Conservation (phyloP, 2,329 filamentous ascomycete genomes). For the Pseudogymnoascus sp. region DNA sequence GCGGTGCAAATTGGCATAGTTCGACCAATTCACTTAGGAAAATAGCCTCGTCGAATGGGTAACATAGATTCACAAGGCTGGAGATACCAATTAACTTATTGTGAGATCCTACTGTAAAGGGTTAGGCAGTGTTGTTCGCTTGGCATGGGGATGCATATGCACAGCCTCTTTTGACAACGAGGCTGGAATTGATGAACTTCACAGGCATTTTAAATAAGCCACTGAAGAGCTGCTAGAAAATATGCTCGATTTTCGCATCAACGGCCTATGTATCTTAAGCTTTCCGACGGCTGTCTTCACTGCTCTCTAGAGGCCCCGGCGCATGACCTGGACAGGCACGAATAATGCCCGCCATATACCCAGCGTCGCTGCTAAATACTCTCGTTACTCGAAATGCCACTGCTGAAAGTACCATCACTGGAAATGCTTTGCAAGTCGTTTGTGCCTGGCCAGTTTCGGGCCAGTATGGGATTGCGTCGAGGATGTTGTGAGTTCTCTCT, state of each 20-base stretch:
- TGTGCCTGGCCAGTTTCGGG: slow-evolving; percentile 50
- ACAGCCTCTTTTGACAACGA: background rate
- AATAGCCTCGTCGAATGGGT: background rate
- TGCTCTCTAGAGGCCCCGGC: background rate
- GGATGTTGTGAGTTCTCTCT: slow-evolving; percentile 30
- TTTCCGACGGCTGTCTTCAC: background rate
- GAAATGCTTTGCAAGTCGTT: slow-evolving; percentile 35
- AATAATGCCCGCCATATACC: slow-evolving; percentile 30
- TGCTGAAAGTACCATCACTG: slow-evolving; percentile 16
- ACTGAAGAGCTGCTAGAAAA: background rate
- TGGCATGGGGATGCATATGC: background rate
- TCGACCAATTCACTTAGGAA: background rate
- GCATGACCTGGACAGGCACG: background rate
- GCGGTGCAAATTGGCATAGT: background rate
- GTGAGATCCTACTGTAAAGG: background rate
- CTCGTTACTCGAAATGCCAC: slow-evolving; percentile 15
- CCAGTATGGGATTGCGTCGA: slow-evolving; percentile 47
- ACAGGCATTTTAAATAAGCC: background rate
- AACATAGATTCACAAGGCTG: background rate
- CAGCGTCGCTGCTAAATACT: slow-evolving; percentile 23
- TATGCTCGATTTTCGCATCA: background rate
- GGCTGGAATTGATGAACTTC: background rate
- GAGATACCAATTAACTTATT: background rate
- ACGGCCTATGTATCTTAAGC: background rate
- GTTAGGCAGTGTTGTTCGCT: background rate